Percentiles rank a stretch among this genome's conserved stretches.
Evolutionary conservation across 2,329 filamentous ascomycete species (phyloP).

Genomic region (Polytolypa hystricis): DNA sequence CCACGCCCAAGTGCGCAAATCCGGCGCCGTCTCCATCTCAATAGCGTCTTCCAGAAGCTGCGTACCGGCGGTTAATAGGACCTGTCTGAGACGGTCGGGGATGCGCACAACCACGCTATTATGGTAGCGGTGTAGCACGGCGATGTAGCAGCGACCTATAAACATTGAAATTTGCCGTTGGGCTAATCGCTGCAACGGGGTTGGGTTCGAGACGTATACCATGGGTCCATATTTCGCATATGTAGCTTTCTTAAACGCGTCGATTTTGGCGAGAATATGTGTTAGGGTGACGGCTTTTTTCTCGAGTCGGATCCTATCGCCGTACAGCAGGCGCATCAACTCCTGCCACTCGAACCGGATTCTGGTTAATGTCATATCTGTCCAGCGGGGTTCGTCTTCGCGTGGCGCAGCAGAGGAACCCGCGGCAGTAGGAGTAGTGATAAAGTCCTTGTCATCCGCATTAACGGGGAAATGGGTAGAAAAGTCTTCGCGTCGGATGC

Average conservation of each 20-base stretch:
- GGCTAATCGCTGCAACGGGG: constrained; percentile 51
- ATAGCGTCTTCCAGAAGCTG: constrained; percentile 45
- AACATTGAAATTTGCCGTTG: constrained; percentile 55
- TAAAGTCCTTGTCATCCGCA: constrained; percentile 56
- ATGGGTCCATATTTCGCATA: constrained; percentile 54
- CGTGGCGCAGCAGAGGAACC: constrained; percentile 30
- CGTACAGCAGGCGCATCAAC: constrained; percentile 59
- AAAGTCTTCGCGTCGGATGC: constrained; percentile 63
- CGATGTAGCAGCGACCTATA: constrained; percentile 52
- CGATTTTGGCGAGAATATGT: constrained; percentile 54
- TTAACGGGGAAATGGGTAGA: constrained; percentile 64
- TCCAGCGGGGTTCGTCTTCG: constrained; percentile 47
- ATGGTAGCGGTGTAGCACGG: constrained; percentile 59
- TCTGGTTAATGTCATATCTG: constrained; percentile 54
- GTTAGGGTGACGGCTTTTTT: constrained; percentile 51
- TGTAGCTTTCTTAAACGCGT: constrained; percentile 55
- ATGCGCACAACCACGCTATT: constrained; percentile 25
- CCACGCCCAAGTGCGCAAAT: constrained; percentile 54
- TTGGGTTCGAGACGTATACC: constrained; percentile 42
- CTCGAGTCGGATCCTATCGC: constrained; percentile 56
- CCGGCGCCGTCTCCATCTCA: constrained; percentile 41
- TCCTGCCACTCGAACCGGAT: constrained; percentile 65
- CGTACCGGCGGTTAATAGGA: constrained; percentile 52
- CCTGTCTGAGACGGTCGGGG: constrained; percentile 47
- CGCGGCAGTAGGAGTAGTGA: no score